These are phyloP conservation scores for Mitragyna speciosa DNA, from an alignment of 257 asterid species.

Conservation along the genomic window DNA sequence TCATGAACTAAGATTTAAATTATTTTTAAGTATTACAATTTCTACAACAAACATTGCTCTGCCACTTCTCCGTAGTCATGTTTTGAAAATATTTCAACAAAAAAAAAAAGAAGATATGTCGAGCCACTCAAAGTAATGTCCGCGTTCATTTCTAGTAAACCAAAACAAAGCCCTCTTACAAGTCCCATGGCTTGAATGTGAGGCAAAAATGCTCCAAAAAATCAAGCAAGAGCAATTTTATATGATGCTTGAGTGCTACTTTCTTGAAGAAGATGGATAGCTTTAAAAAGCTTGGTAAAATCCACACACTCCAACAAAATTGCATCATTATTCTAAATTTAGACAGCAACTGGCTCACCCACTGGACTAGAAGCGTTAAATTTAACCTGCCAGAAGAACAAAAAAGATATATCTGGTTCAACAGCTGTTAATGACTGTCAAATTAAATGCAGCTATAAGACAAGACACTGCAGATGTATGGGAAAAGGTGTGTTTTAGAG, in stretches of 20 bases:
- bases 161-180: not conserved
- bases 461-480: not conserved
- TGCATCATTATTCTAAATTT: slow-evolving; percentile 28
- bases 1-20: not conserved
- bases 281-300: slow-evolving; percentile 11
- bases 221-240: slow-evolving; percentile 11
- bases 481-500: slow-evolving; percentile 19
- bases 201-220: not conserved
- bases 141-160: not conserved
- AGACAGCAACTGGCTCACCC: slow-evolving; percentile 65
- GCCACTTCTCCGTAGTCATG: not conserved
- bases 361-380: slow-evolving; percentile 51
- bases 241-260: not conserved
- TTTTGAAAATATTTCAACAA: not conserved
- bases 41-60: slow-evolving; percentile 2
- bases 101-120: not conserved
- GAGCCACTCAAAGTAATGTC: not conserved
- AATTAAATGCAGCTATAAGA: not conserved
- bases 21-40: slow-evolving; percentile 3
- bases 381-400: slow-evolving; percentile 57
- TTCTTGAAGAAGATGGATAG: slow-evolving; percentile 8
- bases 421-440: not conserved
- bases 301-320: slow-evolving; percentile 8
- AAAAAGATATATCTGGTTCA: slow-evolving; percentile 5
- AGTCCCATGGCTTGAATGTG: not conserved